These are phyloP conservation scores for Fusarium tanahbumbuense DNA, from an alignment of 2,329 filamentous ascomycete genomes.

Conservation along the genomic window DNA sequence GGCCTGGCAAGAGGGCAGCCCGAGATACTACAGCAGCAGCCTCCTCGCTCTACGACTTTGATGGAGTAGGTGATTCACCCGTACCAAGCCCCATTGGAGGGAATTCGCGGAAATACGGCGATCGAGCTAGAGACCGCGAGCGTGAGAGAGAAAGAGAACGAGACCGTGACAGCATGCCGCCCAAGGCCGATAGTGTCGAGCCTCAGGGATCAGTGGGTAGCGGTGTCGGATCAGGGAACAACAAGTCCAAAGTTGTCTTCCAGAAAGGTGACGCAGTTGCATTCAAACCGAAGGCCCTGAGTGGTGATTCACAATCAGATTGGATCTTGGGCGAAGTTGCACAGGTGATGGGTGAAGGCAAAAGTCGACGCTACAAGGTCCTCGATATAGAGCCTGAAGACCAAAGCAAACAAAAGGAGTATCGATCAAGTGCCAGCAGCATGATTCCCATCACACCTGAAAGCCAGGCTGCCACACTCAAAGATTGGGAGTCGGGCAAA, in stretches of 20 bases:
- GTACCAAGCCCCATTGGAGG: slow-evolving; percentile 57
- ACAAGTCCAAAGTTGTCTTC: slow-evolving; percentile 66
- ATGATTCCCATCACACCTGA: slow-evolving; percentile 80
- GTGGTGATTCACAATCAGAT: slow-evolving; percentile 61
- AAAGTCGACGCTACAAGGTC: slow-evolving; percentile 81
- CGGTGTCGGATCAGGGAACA: slow-evolving; percentile 45
- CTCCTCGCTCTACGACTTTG: slow-evolving; percentile 59
- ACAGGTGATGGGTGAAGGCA: slow-evolving; percentile 79
- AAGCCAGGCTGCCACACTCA: slow-evolving; percentile 60
- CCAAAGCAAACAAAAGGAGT: slow-evolving; percentile 73
- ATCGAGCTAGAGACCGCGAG: slow-evolving; percentile 54
- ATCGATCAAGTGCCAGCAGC: slow-evolving; percentile 77
- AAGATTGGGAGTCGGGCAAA: slow-evolving; percentile 74
- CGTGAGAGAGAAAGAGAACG: slow-evolving; percentile 51
- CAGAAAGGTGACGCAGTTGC: slow-evolving; percentile 73
- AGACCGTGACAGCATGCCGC: slow-evolving; percentile 58
- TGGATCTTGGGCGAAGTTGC: slow-evolving; percentile 85
- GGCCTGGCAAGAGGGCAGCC: slow-evolving; percentile 47
- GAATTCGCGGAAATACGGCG: slow-evolving; percentile 53
- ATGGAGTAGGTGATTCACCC: slow-evolving; percentile 58
- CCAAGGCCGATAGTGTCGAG: slow-evolving; percentile 68
- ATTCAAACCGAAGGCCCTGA: slow-evolving; percentile 69
- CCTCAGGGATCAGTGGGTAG: slow-evolving; percentile 59
- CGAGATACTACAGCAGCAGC: slow-evolving; percentile 46
- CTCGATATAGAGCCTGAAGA: slow-evolving; percentile 83